Percentiles rank a stretch among this genome's conserved stretches.
Conservation (phyloP, 306 rosid species). For the Cicer arietinum region DNA sequence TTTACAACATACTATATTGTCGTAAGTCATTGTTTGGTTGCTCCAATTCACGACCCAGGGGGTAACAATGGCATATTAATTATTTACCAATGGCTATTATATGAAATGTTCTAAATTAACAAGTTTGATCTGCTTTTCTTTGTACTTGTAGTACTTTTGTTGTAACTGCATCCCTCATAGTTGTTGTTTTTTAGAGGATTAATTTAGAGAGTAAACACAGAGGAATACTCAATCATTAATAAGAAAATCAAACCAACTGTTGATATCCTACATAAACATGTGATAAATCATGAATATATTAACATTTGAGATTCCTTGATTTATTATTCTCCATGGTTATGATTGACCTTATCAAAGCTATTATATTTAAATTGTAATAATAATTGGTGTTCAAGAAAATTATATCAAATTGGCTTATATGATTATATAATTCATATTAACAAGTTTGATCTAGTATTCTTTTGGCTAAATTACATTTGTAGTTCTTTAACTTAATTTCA, state of each 20-base stretch:
- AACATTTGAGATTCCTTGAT: not conserved
- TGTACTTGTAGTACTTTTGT: not conserved
- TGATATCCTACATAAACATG: not conserved
- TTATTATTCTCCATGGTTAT: not conserved
- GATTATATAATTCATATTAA: not conserved
- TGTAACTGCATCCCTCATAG: not conserved
- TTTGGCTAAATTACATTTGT: too few relatives aligned
- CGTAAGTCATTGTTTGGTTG: too few relatives aligned
- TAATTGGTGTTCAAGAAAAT: not conserved
- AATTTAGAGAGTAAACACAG: not conserved
- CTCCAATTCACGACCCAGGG: too few relatives aligned
- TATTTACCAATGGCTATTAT: not conserved
- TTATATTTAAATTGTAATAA: not conserved
- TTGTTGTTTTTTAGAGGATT: not conserved
- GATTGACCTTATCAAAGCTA: too few relatives aligned
- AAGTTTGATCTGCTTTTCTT: conserved; percentile 17
- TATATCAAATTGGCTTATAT: not conserved
- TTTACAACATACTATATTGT: too few relatives aligned
- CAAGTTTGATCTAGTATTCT: conserved; percentile 19
- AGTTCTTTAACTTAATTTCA: too few relatives aligned
- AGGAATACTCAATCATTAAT: not conserved
- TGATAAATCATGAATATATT: not conserved
- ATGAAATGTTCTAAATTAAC: conserved; percentile 3
- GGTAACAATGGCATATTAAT: too few relatives aligned
- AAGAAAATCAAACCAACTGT: not conserved